phyloP scores from a whole-genome alignment of 139 green algal genomes.

The Coccomyxa sp. region DNA sequence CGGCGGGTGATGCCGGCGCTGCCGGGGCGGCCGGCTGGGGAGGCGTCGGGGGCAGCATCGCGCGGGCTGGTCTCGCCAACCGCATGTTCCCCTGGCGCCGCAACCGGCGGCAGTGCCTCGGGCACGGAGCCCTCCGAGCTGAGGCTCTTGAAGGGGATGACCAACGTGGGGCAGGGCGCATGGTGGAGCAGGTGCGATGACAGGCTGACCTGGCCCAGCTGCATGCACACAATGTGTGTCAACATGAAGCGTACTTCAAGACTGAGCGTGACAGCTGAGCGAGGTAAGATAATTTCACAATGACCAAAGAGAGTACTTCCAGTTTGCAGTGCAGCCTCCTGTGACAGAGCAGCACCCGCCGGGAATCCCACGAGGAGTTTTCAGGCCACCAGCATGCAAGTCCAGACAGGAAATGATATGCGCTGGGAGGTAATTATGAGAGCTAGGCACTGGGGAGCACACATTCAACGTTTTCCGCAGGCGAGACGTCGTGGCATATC shows the following conservation, averaged over 20 bases:
- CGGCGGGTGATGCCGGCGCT: neutral
- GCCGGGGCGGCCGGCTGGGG: too few relatives aligned
- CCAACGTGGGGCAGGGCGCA: slow-evolving; percentile 38
- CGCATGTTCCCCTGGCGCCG: neutral
- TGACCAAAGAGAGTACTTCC: neutral
- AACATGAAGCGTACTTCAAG: neutral
- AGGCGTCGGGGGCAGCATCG: neutral
- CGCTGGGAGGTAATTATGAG: too few relatives aligned
- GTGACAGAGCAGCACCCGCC: too few relatives aligned
- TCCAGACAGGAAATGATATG: neutral
- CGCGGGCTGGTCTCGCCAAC: neutral
- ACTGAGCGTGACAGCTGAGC: neutral
- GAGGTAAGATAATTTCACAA: neutral
- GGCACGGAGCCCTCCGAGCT: neutral
- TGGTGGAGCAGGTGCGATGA: slow-evolving; percentile 32
- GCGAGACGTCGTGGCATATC: slow-evolving; percentile 12
- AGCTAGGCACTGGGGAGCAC: neutral
- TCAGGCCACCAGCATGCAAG: neutral
- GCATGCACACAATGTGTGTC: neutral
- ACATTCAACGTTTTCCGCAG: slow-evolving; percentile 35
- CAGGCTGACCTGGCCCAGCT: slow-evolving; percentile 19
- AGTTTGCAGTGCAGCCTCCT: too few relatives aligned
- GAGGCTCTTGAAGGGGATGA: slow-evolving; percentile 28
- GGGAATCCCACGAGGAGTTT: too few relatives aligned
- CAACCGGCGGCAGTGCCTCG: neutral